Conservation (phyloP, 108 stramenopile species). For the Skeletonema tropicum region DNA sequence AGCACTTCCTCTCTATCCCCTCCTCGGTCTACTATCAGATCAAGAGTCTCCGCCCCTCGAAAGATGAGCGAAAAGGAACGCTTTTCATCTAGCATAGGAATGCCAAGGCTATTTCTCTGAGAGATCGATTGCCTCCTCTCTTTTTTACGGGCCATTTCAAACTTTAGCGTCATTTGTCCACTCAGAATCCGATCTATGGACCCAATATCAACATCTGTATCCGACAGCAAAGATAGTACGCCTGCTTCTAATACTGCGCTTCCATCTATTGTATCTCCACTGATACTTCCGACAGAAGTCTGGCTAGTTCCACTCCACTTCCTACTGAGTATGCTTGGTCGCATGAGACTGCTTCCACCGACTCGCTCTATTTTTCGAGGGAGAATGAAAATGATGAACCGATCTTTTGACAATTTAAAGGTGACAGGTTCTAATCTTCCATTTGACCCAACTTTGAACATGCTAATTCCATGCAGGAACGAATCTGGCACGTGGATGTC, state of each 20-base stretch:
- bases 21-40: constrained; percentile 66
- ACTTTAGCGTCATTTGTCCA: constrained; percentile 66
- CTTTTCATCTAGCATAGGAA: constrained; percentile 59
- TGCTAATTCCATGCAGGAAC: constrained; percentile 62
- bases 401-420: constrained; percentile 61
- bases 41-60: constrained; percentile 78
- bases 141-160: constrained; percentile 57
- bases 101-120: constrained; percentile 23
- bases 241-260: not conserved
- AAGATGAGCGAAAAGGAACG: constrained; percentile 79
- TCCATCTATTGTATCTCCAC: constrained; percentile 33
- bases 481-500: constrained; percentile 52
- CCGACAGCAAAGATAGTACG: constrained; percentile 9
- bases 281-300: constrained; percentile 15
- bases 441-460: constrained; percentile 64
- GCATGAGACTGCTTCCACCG: constrained; percentile 18
- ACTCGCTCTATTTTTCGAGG: constrained; percentile 37
- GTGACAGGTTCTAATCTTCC: constrained; percentile 61
- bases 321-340: constrained; percentile 35
- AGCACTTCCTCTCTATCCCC: constrained; percentile 68
- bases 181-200: constrained; percentile 83
- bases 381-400: constrained; percentile 72
- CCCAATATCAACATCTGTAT: constrained; percentile 70
- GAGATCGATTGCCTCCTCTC: constrained; percentile 47
- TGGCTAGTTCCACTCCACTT: constrained; percentile 15